These are phyloP conservation scores for Rhodosporidiobolus sp. DNA, from an alignment of 768 basidiomycete genomes.

Conservation along the genomic window DNA sequence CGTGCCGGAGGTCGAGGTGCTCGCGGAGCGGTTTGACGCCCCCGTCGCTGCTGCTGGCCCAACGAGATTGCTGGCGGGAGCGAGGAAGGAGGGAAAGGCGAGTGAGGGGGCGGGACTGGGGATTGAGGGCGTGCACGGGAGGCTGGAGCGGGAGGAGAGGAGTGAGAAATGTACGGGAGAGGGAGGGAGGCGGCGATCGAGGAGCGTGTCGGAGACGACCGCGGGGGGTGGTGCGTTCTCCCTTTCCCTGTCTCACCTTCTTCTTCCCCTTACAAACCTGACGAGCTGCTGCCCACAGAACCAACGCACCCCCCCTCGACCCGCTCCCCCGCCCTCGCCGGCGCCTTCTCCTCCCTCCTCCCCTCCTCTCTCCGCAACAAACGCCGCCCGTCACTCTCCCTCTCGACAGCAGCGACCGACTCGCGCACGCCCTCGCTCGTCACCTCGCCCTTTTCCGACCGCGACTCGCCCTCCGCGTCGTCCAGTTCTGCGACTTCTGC, in stretches of 20 bases:
- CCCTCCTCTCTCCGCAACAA: neutral
- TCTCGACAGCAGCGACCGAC: neutral
- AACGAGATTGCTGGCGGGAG: neutral
- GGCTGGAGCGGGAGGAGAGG: neutral
- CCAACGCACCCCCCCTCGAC: too few species aligned
- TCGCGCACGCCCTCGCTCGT: conserved; percentile 10
- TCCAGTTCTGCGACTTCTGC: neutral
- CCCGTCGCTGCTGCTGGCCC: too few species aligned
- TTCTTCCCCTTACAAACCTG: neutral
- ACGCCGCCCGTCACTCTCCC: neutral
- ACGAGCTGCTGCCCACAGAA: too few species aligned
- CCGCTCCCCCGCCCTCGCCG: too few species aligned
- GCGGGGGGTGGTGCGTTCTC: neutral
- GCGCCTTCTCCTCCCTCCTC: neutral
- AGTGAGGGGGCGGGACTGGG: neutral
- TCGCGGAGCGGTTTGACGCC: neutral
- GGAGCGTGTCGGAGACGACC: neutral
- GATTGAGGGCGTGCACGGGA: neutral
- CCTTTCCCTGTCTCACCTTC: neutral
- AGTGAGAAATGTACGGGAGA: too few species aligned
- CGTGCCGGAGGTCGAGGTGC: neutral
- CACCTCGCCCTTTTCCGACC: conserved; percentile 19
- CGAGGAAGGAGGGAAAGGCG: neutral
- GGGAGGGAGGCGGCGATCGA: neutral
- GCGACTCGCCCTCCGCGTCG: neutral